A percentile compares a stretch with the other conserved stretches of the same genome.
These are phyloP conservation scores for Aspergillus chevalieri DNA, from an alignment of 2,329 filamentous ascomycete genomes.

Conservation along the genomic window DNA sequence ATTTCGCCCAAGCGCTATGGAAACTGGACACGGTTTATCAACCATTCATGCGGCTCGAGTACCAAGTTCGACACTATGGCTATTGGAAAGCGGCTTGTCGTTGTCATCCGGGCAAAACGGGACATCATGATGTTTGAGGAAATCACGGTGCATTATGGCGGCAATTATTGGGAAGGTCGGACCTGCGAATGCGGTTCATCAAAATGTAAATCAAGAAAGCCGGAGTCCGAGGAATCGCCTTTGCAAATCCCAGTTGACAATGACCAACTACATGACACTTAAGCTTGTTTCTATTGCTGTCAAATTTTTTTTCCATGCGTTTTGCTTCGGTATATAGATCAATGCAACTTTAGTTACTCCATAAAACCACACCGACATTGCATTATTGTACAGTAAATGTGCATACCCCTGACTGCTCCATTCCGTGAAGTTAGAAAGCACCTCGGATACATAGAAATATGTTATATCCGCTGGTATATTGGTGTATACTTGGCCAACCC, in stretches of 20 bases:
- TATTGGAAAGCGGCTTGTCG: constrained; percentile 15
- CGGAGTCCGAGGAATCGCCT: background rate
- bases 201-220: constrained; percentile 1
- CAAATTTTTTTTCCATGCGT: background rate
- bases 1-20: constrained; percentile 18
- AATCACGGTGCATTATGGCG: constrained; percentile 29
- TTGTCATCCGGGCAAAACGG: constrained; percentile 14
- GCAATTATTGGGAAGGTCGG: constrained; percentile 18
- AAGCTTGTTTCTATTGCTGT: background rate
- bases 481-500: background rate
- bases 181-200: constrained; percentile 7
- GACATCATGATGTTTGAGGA: constrained; percentile 29
- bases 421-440: too few species aligned
- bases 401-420: too few species aligned
- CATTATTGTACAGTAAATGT: too few species aligned
- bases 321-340: too few species aligned
- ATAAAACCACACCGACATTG: too few species aligned
- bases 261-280: background rate
- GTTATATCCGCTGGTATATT: background rate
- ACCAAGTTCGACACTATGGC: constrained; percentile 12
- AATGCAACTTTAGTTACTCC: too few species aligned
- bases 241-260: background rate
- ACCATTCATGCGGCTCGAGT: constrained; percentile 29
- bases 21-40: constrained; percentile 33
- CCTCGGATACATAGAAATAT: too few species aligned